Evolutionary conservation across 192 early-diverging fungal species (phyloP), one percentile per base, ranked within the genome.

Genomic region (Coemansia guatemalensis): DNA sequence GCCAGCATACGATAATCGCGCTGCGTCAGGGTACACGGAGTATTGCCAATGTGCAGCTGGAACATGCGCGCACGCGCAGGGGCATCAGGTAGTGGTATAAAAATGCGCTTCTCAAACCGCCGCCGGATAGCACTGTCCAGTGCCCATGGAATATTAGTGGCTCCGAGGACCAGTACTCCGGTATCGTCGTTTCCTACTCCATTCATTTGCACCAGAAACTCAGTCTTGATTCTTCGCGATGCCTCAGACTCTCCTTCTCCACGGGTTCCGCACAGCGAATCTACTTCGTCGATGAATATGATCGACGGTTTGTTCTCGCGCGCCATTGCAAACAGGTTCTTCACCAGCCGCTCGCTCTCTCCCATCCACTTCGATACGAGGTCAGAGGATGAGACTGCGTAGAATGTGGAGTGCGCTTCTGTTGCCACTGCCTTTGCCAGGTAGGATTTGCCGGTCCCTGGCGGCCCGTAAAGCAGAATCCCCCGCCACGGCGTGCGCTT

Each of bases 361-460:
- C 97, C 96, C 91, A 99, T 97, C 95, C 95, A 99, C 83, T 97
- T 99, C 71, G 89, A 91, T n/a, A 99, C 96, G 53, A 99, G 83
- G 78, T 99, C 97, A 4, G 96, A 96, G 4, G 95, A 98, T 12
- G 93, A 95, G 21, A 99, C 92, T 14, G 95, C 92, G 59, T 98
- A 97, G 67, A 99, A 99, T 18, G 95, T 96, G 4, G 94, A 89
- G 56, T 94, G 87, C 35, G 96, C 94, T 69, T 99, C 97, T 1
- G 97, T 99, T 3, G 97, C 97, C 24, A 99, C 94, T 0, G 97
- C 97, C 69, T 98, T 98, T 32, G 96, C 97, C 22, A 99, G 78
- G 67, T 90, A 97, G 9, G 94, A 94, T 75, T 99, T 99, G 58
- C 96, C 97, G 0, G 97, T 99, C 68, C 97, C 96, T 6, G 97